These are phyloP conservation scores for Colletotrichum sidae DNA, from an alignment of 2,329 filamentous ascomycete species.

Conservation along the genomic window DNA sequence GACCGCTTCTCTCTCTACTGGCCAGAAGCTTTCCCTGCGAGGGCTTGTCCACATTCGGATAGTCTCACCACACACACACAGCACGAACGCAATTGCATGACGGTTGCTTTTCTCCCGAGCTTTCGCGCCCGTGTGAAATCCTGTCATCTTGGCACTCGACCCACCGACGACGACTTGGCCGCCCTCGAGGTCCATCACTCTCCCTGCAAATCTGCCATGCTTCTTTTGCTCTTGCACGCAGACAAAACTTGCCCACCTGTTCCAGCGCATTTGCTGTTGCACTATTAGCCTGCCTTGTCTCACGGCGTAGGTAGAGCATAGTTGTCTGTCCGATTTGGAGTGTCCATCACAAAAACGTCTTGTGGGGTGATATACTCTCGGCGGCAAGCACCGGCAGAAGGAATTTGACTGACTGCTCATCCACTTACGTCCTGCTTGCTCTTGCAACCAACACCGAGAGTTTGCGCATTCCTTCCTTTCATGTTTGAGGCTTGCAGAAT, in stretches of 20 bases:
- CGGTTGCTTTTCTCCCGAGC: slow-evolving; percentile 21
- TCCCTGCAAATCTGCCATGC: slow-evolving; percentile 29
- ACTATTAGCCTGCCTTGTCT: not conserved
- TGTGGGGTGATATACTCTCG: not conserved
- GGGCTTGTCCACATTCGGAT: slow-evolving; percentile 15
- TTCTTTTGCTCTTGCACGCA: slow-evolving; percentile 18
- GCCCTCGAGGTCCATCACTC: slow-evolving; percentile 3
- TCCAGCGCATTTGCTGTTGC: slow-evolving; percentile 1
- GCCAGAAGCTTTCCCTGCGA: not conserved
- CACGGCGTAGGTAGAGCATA: slow-evolving; percentile 8
- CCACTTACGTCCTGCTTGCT: slow-evolving; percentile 1
- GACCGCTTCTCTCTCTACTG: not conserved
- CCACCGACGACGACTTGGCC: slow-evolving; percentile 18
- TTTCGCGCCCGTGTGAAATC: slow-evolving; percentile 32
- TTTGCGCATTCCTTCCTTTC: slow-evolving; percentile 1
- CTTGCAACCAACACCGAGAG: not conserved
- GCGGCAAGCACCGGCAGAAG: not conserved
- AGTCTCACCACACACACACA: not conserved
- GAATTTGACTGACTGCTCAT: not conserved
- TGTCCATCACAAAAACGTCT: not conserved
- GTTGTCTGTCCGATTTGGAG: not conserved
- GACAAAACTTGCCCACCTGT: slow-evolving; percentile 2
- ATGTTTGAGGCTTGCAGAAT: too few species aligned
- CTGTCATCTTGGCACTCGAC: slow-evolving; percentile 21
- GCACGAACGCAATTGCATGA: slow-evolving; percentile 14